A percentile compares a stretch with the other conserved stretches of the same genome.
Conservation (phyloP, 2,329 filamentous ascomycete genomes). For the Aspergillus phoenicis region DNA sequence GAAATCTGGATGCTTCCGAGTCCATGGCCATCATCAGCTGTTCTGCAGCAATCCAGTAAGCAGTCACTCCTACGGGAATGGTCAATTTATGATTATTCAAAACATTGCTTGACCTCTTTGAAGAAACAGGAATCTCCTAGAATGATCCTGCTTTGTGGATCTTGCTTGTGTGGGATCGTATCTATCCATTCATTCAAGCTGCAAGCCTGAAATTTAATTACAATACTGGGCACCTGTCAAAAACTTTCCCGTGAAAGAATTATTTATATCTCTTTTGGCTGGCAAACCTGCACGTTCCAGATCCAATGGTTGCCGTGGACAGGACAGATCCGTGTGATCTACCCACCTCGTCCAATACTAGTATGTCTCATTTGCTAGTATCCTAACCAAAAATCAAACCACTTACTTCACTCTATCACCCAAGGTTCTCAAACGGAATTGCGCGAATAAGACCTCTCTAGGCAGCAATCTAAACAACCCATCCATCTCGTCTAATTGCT, state of each 20-base stretch:
- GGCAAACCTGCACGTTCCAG: neutral
- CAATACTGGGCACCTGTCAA: neutral
- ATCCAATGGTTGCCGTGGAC: conserved; percentile 1
- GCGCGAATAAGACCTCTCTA: neutral
- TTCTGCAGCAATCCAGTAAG: no score
- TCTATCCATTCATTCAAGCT: neutral
- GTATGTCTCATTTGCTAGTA: neutral
- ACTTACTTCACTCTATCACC: neutral
- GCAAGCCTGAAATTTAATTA: neutral
- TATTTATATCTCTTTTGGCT: neutral
- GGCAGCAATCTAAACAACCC: neutral
- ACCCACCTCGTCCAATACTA: neutral
- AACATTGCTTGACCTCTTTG: neutral
- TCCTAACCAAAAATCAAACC: neutral
- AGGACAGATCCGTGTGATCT: neutral
- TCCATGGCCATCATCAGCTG: neutral
- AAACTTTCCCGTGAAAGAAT: neutral
- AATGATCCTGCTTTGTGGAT: neutral
- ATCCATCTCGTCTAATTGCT: neutral
- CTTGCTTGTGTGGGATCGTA: no score
- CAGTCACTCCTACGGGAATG: neutral
- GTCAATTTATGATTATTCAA: no score
- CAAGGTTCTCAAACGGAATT: neutral
- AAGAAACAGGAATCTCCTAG: neutral
- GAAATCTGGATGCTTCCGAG: neutral